Evolutionary conservation across 257 asterid species (phyloP), one percentile per base, ranked within the genome.

Genomic region (Solanum arcanum): DNA sequence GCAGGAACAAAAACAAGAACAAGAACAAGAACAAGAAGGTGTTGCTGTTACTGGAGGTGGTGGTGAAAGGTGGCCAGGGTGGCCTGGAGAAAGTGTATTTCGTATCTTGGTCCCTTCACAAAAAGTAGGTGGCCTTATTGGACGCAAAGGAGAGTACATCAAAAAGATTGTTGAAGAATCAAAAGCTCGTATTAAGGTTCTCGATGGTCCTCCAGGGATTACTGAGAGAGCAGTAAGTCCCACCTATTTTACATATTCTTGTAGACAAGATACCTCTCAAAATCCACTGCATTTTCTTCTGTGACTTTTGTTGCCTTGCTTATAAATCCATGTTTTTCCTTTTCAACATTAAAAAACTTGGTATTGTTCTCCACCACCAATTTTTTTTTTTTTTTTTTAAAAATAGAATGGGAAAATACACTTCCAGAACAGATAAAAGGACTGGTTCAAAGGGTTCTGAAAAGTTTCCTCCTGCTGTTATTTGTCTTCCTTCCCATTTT

Each of bases 31-130:
- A 90, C 92, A 90, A 89, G 89, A 89, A 86, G 88, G 88, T 90
- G 93, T 90, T 86, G 88, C 94, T 31, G 92, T 86, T 64, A 78
- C 87, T 87, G 94, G 88, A 87, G 94, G 91, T 68, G 92, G 90
- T 78, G 93, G 90, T 42, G 97, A 94, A 73, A 97, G 91, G 91
- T 97, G 99, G 99, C 99, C 98, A 23, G 99, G 99, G 47, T 97
- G 99, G 99, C 99, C 99, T 83, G 99, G 99, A 84, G 99, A 97
- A 92, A 94, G 95, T 77, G 90, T 97, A 82, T 97, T 94, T 89
- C 94, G 99, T 88, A 94, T 97, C 92, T 81, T 97, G 92, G 98
- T 97, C 27, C 99, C 98, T 86, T 94, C 98, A 46, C 99, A 97
- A 87, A 97, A 97, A 93, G 99, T 97, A 87, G 99, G 99, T 74